Conservation (phyloP, 2,329 filamentous ascomycete species). For the Alternaria postmessia region DNA sequence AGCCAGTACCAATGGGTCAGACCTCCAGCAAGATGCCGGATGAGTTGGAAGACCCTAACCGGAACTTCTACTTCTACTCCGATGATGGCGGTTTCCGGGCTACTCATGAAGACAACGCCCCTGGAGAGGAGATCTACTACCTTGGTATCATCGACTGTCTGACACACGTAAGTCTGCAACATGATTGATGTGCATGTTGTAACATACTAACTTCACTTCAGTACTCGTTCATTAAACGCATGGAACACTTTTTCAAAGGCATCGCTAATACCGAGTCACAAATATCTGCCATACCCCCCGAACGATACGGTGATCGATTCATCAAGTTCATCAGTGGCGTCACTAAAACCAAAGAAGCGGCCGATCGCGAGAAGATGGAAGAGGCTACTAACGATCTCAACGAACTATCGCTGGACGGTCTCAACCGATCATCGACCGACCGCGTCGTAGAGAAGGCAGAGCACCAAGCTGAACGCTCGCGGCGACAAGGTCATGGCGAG, state of each 20-base stretch:
- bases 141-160: slow-evolving; percentile 98
- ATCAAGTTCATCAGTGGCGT: slow-evolving; percentile 89
- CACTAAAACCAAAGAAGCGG: slow-evolving; percentile 89
- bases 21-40: slow-evolving; percentile 87
- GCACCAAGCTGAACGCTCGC: slow-evolving; percentile 67
- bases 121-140: slow-evolving; percentile 95
- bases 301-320: slow-evolving; percentile 92
- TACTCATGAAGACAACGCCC: slow-evolving; percentile 85
- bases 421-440: slow-evolving; percentile 57
- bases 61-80: slow-evolving; percentile 85
- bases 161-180: slow-evolving; percentile 76
- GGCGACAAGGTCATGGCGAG: slow-evolving; percentile 56
- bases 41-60: slow-evolving; percentile 72
- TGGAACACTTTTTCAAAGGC: slow-evolving; percentile 97
- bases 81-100: slow-evolving; percentile 94
- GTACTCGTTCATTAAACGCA: slow-evolving; percentile 94
- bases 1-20: slow-evolving; percentile 90
- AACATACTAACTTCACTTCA: slow-evolving; percentile 53
- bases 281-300: slow-evolving; percentile 90
- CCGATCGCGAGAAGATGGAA: slow-evolving; percentile 63
- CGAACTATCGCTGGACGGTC: slow-evolving; percentile 51
- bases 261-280: slow-evolving; percentile 81
- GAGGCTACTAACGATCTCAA: slow-evolving; percentile 41
- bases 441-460: slow-evolving; percentile 68
- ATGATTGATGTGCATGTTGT: neutral